A percentile compares a stretch with the other conserved stretches of the same genome.
Evolutionary conservation across 345 rosid species (phyloP).

Genomic region (Linum trigynum): DNA sequence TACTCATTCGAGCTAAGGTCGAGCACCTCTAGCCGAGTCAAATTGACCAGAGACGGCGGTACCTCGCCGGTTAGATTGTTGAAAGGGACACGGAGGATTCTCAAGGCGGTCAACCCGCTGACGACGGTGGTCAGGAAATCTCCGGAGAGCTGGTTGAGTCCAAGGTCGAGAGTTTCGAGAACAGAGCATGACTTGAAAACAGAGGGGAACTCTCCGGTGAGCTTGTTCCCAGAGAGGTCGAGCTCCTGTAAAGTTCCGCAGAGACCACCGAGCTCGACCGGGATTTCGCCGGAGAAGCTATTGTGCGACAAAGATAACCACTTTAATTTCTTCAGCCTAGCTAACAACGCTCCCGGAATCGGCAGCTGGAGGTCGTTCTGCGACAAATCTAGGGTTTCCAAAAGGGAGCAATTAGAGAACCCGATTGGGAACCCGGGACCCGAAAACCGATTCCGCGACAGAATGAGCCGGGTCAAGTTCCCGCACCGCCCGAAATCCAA

Average conservation of each 20-base stretch:
- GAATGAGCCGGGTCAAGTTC: slow-evolving; percentile 44
- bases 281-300: slow-evolving; percentile 52
- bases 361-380: slow-evolving; percentile 40
- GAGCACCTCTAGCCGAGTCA: slow-evolving; percentile 57
- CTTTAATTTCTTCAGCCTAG: slow-evolving; percentile 42
- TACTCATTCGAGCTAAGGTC: slow-evolving; percentile 74
- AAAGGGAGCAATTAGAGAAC: slow-evolving; percentile 39
- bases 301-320: slow-evolving; percentile 52
- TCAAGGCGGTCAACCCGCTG: slow-evolving; percentile 44
- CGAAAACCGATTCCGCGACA: slow-evolving; percentile 54
- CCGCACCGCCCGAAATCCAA: slow-evolving; percentile 52
- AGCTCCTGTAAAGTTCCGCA: slow-evolving; percentile 50
- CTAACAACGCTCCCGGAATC: slow-evolving; percentile 57
- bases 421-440: slow-evolving; percentile 41
- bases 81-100: slow-evolving; percentile 48
- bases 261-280: slow-evolving; percentile 48
- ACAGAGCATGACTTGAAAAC: slow-evolving; percentile 41
- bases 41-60: slow-evolving; percentile 51
- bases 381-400: slow-evolving; percentile 59
- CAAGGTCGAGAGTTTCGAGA: slow-evolving; percentile 57
- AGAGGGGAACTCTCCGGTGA: slow-evolving; percentile 52
- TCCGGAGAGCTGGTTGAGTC: slow-evolving; percentile 60
- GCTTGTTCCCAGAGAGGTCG: slow-evolving; percentile 64
- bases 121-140: slow-evolving; percentile 59
- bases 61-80: slow-evolving; percentile 70